Percentiles rank a stretch among this genome's conserved stretches.
Evolutionary conservation across 768 basidiomycete genomes (phyloP).

Genomic region (Mycena venus): DNA sequence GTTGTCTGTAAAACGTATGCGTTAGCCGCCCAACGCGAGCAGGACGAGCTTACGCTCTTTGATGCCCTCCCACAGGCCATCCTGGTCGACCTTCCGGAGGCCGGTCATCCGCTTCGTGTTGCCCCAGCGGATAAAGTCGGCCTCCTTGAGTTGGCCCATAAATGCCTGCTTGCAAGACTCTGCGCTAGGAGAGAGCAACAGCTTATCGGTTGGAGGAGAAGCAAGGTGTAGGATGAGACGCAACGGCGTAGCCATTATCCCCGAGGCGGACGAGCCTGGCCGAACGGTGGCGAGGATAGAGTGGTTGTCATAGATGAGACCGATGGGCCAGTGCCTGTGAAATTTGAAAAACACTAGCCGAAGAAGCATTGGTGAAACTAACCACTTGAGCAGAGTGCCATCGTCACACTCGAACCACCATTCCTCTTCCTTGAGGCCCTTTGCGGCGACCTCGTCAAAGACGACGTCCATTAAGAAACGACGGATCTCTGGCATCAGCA

Average conservation of each 20-base stretch:
- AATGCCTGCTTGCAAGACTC: slow-evolving; percentile 95
- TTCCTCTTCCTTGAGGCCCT: slow-evolving; percentile 85
- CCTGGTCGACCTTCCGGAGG: slow-evolving; percentile 91
- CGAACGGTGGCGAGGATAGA: slow-evolving; percentile 73
- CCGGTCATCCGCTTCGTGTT: slow-evolving; percentile 95
- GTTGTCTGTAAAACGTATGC: slow-evolving; percentile 72
- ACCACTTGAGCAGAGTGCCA: slow-evolving; percentile 91
- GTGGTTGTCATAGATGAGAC: slow-evolving; percentile 92
- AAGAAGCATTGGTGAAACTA: slow-evolving; percentile 41
- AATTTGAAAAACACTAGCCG: neutral
- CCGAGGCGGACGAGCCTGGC: slow-evolving; percentile 56
- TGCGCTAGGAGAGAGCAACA: slow-evolving; percentile 82
- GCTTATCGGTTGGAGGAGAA: slow-evolving; percentile 88
- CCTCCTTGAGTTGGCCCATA: slow-evolving; percentile 97
- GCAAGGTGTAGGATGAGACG: slow-evolving; percentile 90
- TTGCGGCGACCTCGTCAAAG: slow-evolving; percentile 87
- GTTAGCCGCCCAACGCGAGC: slow-evolving; percentile 9
- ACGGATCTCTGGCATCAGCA: slow-evolving; percentile 90
- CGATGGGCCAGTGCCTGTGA: slow-evolving; percentile 97
- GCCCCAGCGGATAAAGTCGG: slow-evolving; percentile 97
- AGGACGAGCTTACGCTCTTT: slow-evolving; percentile 81
- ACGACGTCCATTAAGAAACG: slow-evolving; percentile 93
- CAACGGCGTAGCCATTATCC: slow-evolving; percentile 66
- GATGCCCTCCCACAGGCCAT: slow-evolving; percentile 97
- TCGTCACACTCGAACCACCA: slow-evolving; percentile 98